phyloP scores from a whole-genome alignment of 441 rosid species.

The Viola pubescens region DNA sequence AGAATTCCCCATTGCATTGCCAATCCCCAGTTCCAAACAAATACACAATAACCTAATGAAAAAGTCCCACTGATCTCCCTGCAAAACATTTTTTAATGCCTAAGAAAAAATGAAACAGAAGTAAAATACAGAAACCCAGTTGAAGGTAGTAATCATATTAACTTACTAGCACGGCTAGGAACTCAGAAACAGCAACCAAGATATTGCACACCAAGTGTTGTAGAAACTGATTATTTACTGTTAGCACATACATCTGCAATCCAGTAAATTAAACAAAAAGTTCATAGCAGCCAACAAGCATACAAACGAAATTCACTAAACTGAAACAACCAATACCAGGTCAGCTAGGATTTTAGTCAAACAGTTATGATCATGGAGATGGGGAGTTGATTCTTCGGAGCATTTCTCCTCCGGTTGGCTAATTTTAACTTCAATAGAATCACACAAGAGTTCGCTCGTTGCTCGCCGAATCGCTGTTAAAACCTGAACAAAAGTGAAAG shows the following conservation, averaged over 20 bases:
- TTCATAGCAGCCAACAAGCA: not conserved
- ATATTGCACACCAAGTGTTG: conserved; percentile 60
- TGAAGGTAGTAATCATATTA: conserved; percentile 1
- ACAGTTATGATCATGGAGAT: conserved; percentile 23
- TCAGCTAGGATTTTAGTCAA: conserved; percentile 31
- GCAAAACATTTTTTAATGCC: conserved; percentile 13
- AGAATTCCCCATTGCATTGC: conserved; percentile 22
- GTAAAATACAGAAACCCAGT: conserved; percentile 3
- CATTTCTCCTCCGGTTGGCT: conserved; percentile 4
- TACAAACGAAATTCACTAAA: not conserved
- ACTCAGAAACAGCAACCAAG: conserved; percentile 45
- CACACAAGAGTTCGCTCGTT: conserved; percentile 18
- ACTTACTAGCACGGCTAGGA: conserved; percentile 48
- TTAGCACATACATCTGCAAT: conserved; percentile 42
- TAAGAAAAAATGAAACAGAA: not conserved
- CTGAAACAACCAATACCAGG: conserved; percentile 33
- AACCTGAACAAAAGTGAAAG: conserved; percentile 20
- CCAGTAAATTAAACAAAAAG: not conserved
- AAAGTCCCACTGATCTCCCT: conserved; percentile 46
- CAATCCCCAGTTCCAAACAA: conserved; percentile 35
- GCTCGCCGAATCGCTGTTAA: conserved; percentile 41
- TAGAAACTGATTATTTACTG: conserved; percentile 38
- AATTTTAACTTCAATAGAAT: conserved; percentile 21
- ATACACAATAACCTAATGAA: conserved; percentile 40
- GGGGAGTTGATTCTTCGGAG: conserved; percentile 11